These are phyloP conservation scores for Sphaerostilbella broomeana DNA, from an alignment of 2,329 filamentous ascomycete species.

Conservation along the genomic window DNA sequence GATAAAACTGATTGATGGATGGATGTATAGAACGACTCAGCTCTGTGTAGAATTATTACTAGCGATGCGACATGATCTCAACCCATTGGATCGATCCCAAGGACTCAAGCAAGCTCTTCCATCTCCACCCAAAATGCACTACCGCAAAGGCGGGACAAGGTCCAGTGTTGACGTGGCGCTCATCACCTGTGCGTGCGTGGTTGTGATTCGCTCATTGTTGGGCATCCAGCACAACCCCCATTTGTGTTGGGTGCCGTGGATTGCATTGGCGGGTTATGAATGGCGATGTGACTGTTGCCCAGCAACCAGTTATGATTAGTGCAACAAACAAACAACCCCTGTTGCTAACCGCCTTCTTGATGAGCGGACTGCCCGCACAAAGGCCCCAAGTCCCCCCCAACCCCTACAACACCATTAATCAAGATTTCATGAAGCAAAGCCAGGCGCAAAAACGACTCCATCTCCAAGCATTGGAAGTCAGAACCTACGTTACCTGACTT, in stretches of 20 bases:
- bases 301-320: slow-evolving; percentile 6
- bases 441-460: slow-evolving; percentile 1
- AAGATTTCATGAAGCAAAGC: slow-evolving; percentile 1
- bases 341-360: slow-evolving; percentile 10
- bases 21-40: slow-evolving; percentile 20
- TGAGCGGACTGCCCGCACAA: slow-evolving; percentile 9
- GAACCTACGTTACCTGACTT: background rate
- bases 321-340: slow-evolving; percentile 13
- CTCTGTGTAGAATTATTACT: slow-evolving; percentile 15
- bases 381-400: slow-evolving; percentile 6
- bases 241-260: background rate
- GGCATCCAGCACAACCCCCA: background rate
- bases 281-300: slow-evolving; percentile 7
- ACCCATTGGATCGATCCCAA: background rate
- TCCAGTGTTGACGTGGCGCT: slow-evolving; percentile 8
- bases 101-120: background rate
- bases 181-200: slow-evolving; percentile 3
- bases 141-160: background rate
- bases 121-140: background rate
- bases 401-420: slow-evolving; percentile 7
- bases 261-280: background rate
- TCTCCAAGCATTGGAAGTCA: slow-evolving; percentile 6
- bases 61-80: slow-evolving; percentile 8
- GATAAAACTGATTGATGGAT: too few species aligned
- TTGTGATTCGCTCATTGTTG: slow-evolving; percentile 8